phyloP scores from a whole-genome alignment of 2,329 filamentous ascomycete genomes.

The Ophiocordyceps polyrhachis-furcata region DNA sequence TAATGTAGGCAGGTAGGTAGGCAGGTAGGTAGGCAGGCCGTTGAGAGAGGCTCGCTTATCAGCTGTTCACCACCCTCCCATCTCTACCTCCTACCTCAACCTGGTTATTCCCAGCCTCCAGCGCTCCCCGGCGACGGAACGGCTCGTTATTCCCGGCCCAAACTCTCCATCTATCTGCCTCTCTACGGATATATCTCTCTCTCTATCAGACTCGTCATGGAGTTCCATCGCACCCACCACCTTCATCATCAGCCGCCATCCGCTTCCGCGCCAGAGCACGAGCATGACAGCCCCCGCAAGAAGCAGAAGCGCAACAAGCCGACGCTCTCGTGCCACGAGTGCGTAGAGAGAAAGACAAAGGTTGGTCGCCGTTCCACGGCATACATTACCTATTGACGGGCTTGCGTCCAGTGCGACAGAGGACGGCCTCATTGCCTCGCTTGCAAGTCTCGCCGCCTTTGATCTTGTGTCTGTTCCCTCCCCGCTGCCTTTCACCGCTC shows the following conservation, averaged over 20 bases:
- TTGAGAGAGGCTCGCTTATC: neutral
- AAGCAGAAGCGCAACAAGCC: slow-evolving; percentile 77
- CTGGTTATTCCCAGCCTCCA: slow-evolving; percentile 14
- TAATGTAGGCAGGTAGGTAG: no score
- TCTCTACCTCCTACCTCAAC: slow-evolving; percentile 5
- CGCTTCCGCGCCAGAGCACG: neutral
- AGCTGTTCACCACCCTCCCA: slow-evolving; percentile 2
- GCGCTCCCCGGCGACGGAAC: neutral
- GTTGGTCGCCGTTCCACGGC: slow-evolving; percentile 21
- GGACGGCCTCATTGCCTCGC: slow-evolving; percentile 50
- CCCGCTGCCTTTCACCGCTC: neutral
- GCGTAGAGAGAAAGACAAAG: slow-evolving; percentile 69
- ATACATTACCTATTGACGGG: neutral
- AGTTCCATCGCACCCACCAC: neutral
- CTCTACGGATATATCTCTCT: neutral
- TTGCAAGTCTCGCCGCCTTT: slow-evolving; percentile 24
- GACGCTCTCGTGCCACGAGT: slow-evolving; percentile 60
- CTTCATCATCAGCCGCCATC: neutral
- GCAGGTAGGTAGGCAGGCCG: no score
- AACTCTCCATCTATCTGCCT: slow-evolving; percentile 3
- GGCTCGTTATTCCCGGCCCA: slow-evolving; percentile 3
- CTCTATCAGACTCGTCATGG: neutral
- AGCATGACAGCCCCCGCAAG: slow-evolving; percentile 32
- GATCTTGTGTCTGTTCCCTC: neutral
- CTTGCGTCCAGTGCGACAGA: slow-evolving; percentile 44